These are phyloP conservation scores for Taiozyma sp. DNA, from an alignment of 1,139 yeast genomes.

Conservation along the genomic window DNA sequence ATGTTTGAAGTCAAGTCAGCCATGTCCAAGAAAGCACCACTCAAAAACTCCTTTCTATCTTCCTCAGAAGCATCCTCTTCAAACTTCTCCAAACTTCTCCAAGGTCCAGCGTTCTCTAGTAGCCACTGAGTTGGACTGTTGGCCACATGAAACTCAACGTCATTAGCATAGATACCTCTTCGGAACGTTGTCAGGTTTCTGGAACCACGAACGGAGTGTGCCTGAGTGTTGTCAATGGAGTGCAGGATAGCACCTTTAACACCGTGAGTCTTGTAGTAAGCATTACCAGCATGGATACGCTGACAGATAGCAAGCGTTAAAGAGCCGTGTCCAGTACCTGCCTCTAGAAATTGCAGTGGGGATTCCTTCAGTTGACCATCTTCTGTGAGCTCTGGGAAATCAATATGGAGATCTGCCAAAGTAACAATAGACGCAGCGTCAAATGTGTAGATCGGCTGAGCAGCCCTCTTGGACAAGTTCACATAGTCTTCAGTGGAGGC, in stretches of 20 bases:
- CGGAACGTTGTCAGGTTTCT: slow-evolving; percentile 32
- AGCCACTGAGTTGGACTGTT: slow-evolving; percentile 40
- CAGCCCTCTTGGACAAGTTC: slow-evolving; percentile 34
- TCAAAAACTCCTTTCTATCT: slow-evolving; percentile 27
- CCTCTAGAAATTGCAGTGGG: slow-evolving; percentile 39
- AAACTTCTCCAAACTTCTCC: slow-evolving; percentile 13
- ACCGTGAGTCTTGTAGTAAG: slow-evolving; percentile 24
- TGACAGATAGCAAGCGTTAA: slow-evolving; percentile 39
- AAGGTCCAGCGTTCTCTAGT: slow-evolving; percentile 16
- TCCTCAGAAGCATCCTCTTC: slow-evolving; percentile 15
- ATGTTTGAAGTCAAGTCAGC: slow-evolving; percentile 35
- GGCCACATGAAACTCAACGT: slow-evolving; percentile 38
- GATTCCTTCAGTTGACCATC: slow-evolving; percentile 17
- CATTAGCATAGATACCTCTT: slow-evolving; percentile 36
- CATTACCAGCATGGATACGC: slow-evolving; percentile 39
- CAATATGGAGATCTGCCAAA: slow-evolving; percentile 40
- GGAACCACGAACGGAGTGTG: slow-evolving; percentile 35
- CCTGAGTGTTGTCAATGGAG: slow-evolving; percentile 34
- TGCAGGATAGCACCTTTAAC: slow-evolving; percentile 40
- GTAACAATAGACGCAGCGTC: slow-evolving; percentile 43
- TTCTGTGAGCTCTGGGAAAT: slow-evolving; percentile 29
- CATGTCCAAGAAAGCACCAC: slow-evolving; percentile 41
- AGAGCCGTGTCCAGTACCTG: slow-evolving; percentile 52
- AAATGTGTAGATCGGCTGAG: slow-evolving; percentile 44
- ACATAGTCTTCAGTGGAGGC: slow-evolving; percentile 43